Percentiles rank a stretch among this genome's conserved stretches.
Conservation (phyloP, 345 rosid species). For the Eutrema heterophyllum region DNA sequence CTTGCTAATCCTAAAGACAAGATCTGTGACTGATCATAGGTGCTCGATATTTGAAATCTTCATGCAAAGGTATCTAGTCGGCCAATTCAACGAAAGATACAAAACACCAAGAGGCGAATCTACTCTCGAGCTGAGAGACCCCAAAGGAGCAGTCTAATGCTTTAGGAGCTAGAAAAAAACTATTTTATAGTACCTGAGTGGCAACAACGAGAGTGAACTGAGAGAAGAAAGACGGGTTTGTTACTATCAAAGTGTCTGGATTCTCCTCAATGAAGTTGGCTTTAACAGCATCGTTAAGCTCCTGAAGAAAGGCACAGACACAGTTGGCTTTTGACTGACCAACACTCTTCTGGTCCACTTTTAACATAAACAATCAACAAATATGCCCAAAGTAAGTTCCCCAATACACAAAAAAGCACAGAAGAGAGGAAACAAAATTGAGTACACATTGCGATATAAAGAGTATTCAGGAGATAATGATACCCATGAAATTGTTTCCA, state of each 20-base stretch:
- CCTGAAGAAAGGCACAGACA: conserved; percentile 84
- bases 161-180: not conserved
- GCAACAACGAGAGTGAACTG: conserved; percentile 87
- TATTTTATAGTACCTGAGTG: conserved; percentile 55
- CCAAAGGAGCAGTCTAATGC: not conserved
- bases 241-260: conserved; percentile 57
- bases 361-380: conserved; percentile 1
- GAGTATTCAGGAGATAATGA: not conserved
- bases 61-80: not conserved
- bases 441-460: not conserved
- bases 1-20: not conserved
- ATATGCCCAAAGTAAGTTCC: not conserved
- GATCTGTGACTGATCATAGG: not conserved
- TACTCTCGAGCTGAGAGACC: not conserved
- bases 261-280: conserved; percentile 76
- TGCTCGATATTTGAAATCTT: not conserved
- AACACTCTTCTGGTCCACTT: conserved; percentile 79
- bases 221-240: conserved; percentile 71
- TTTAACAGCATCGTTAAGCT: conserved; percentile 84
- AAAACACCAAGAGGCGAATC: not conserved
- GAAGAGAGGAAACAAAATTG: not conserved
- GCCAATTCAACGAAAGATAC: not conserved
- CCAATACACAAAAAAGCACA: not conserved
- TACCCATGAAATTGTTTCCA: conserved; percentile 97
- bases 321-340: conserved; percentile 85